These are phyloP conservation scores for Volvox africanus DNA, from an alignment of 139 green algal genomes.

Conservation along the genomic window DNA sequence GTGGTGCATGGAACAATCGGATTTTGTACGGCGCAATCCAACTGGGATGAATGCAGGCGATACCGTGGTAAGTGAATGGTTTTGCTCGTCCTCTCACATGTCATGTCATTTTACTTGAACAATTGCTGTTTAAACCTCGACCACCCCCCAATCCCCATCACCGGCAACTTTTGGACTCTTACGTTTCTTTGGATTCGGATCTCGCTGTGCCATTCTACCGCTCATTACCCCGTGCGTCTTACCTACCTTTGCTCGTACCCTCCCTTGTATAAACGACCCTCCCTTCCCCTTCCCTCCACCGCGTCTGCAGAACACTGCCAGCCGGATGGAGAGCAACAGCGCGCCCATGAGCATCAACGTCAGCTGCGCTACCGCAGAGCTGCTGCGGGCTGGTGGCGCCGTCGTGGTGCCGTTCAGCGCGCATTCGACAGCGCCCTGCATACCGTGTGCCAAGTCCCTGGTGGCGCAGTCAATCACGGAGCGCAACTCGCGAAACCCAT, in stretches of 20 bases:
- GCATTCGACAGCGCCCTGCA: background rate
- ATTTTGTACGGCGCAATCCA: too few relatives aligned
- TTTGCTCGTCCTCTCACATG: too few relatives aligned
- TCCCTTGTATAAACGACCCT: too few relatives aligned
- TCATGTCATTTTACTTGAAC: too few relatives aligned
- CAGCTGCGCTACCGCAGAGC: slow-evolving; percentile 9
- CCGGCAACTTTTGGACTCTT: background rate
- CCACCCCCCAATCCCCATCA: background rate
- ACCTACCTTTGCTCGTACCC: background rate
- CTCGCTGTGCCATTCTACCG: too few relatives aligned
- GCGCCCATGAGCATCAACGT: slow-evolving; percentile 40
- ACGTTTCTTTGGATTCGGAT: background rate
- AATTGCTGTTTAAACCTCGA: too few relatives aligned
- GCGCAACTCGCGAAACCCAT: background rate
- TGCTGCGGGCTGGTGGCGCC: slow-evolving; percentile 6
- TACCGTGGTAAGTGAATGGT: too few relatives aligned
- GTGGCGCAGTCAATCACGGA: background rate
- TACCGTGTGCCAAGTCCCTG: too few relatives aligned
- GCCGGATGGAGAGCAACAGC: slow-evolving; percentile 46
- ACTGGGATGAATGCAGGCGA: too few relatives aligned
- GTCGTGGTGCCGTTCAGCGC: background rate
- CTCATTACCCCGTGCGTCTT: background rate
- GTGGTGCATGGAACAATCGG: too few relatives aligned
- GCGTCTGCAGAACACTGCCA: slow-evolving; percentile 37
- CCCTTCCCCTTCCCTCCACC: background rate